These are phyloP conservation scores for Lentinula boryana DNA, from an alignment of 768 basidiomycete genomes.

Conservation along the genomic window DNA sequence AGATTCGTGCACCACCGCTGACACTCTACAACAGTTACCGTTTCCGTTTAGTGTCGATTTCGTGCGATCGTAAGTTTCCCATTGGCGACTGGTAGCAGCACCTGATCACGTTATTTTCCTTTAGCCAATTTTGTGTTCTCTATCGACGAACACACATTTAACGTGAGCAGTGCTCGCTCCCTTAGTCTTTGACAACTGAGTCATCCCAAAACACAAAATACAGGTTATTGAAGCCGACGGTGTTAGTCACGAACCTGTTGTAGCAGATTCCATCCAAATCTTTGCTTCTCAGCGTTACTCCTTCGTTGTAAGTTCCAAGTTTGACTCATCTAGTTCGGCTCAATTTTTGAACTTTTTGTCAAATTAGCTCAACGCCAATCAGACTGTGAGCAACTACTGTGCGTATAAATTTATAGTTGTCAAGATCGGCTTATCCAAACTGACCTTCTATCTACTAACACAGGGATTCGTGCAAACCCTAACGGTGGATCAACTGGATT, in stretches of 20 bases:
- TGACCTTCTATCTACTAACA: neutral
- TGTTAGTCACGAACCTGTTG: slow-evolving; percentile 22
- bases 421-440: neutral
- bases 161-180: neutral
- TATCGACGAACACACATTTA: slow-evolving; percentile 13
- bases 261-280: slow-evolving; percentile 32
- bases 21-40: slow-evolving; percentile 15
- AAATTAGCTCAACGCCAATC: slow-evolving; percentile 25
- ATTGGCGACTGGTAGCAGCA: neutral
- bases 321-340: no score
- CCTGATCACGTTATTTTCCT: neutral
- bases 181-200: neutral
- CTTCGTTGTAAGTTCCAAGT: slow-evolving; percentile 22
- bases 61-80: slow-evolving; percentile 10
- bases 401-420: neutral
- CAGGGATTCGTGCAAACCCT: slow-evolving; percentile 31
- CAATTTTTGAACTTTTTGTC: neutral
- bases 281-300: slow-evolving; percentile 39
- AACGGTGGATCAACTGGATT: slow-evolving; percentile 22
- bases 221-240: slow-evolving; percentile 30
- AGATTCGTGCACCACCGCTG: neutral
- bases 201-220: neutral
- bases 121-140: slow-evolving; percentile 13
- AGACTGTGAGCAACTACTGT: slow-evolving; percentile 45
- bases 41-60: slow-evolving; percentile 19